Evolutionary conservation across 495 filamentous ascomycete genomes (phyloP).

Genomic region (Daldinia caldariorum): DNA sequence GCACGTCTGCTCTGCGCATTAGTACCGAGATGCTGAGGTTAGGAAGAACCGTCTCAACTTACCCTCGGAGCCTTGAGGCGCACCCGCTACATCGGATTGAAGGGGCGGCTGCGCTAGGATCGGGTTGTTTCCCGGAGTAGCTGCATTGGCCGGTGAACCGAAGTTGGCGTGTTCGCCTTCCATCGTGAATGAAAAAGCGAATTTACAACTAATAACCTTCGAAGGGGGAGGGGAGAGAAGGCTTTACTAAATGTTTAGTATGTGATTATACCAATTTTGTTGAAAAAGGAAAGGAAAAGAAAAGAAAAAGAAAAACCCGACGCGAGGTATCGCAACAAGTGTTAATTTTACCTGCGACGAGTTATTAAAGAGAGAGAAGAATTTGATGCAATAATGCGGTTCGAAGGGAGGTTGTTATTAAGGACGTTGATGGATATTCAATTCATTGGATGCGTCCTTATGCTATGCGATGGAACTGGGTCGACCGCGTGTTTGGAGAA

Average conservation of each 20-base stretch:
- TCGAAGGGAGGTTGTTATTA: constrained; percentile 23
- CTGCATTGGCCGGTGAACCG: constrained; percentile 62
- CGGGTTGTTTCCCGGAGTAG: constrained; percentile 60
- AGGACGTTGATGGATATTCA: constrained; percentile 30
- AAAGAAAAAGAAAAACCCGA: constrained; percentile 25
- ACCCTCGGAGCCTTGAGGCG: constrained; percentile 51
- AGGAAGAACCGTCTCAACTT: constrained; percentile 12
- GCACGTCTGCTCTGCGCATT: constrained; percentile 58
- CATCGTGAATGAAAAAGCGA: constrained; percentile 51
- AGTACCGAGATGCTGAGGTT: constrained; percentile 19
- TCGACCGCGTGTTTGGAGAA: constrained; percentile 52
- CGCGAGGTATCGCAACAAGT: constrained; percentile 39
- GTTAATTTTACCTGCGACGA: constrained; percentile 18
- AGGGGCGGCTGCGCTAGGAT: constrained; percentile 63
- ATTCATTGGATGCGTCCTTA: constrained; percentile 24
- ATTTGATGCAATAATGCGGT: constrained; percentile 32
- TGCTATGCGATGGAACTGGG: constrained; percentile 23
- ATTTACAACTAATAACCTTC: constrained; percentile 30
- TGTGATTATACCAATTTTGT: constrained; percentile 14
- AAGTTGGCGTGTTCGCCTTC: constrained; percentile 63
- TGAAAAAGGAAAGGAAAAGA: constrained; percentile 22
- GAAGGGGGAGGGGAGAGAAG: constrained; percentile 13
- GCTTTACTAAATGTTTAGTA: constrained; percentile 6
- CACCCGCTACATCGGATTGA: constrained; percentile 49
- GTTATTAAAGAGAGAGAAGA: constrained; percentile 25